phyloP scores from a whole-genome alignment of 1,139 yeast species.

The Geotrichum klebahnii region DNA sequence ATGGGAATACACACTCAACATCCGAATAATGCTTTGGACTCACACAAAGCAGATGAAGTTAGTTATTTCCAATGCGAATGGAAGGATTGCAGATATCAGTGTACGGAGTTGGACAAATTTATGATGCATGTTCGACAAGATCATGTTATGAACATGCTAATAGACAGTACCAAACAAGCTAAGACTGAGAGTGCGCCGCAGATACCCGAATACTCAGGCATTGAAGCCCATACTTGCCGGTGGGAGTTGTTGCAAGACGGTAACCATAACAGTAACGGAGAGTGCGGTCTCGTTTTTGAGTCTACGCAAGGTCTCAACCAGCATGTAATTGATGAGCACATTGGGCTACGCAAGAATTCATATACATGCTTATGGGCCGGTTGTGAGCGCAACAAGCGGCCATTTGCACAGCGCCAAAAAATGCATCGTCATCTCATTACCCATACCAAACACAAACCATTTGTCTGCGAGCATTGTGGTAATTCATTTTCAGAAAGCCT shows the following conservation, averaged over 20 bases:
- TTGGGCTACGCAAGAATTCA: conserved; percentile 65
- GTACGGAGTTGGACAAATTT: conserved; percentile 51
- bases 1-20: background rate
- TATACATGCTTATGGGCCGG: conserved; percentile 76
- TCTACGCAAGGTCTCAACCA: conserved; percentile 59
- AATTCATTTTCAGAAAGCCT: conserved; percentile 65
- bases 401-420: conserved; percentile 77
- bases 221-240: conserved; percentile 40
- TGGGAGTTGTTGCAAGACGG: conserved; percentile 44
- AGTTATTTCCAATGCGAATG: conserved; percentile 58
- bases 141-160: conserved; percentile 38
- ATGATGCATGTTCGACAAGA: conserved; percentile 58
- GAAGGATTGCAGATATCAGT: conserved; percentile 59
- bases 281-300: conserved; percentile 51
- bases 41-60: conserved; percentile 20
- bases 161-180: background rate
- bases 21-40: too few species aligned
- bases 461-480: conserved; percentile 62
- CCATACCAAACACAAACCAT: conserved; percentile 82
- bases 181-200: background rate
- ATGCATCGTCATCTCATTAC: conserved; percentile 78
- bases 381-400: conserved; percentile 60
- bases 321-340: conserved; percentile 64
- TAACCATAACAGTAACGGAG: conserved; percentile 29
- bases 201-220: conserved; percentile 4